Evolutionary conservation across 2,329 filamentous ascomycete species (phyloP).

Genomic region (Colletotrichum horii): DNA sequence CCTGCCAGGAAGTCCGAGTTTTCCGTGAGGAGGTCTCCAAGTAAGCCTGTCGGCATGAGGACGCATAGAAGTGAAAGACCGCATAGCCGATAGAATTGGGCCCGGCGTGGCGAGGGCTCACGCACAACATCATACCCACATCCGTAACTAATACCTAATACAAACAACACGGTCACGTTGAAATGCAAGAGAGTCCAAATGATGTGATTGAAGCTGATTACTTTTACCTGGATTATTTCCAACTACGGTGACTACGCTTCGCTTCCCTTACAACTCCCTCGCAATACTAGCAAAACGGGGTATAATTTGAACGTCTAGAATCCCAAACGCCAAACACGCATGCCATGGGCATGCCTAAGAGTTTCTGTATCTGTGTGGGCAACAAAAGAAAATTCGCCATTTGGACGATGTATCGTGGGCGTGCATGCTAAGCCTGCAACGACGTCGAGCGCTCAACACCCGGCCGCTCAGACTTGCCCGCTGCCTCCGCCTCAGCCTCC

Average conservation of each 20-base stretch:
- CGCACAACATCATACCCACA: neutral
- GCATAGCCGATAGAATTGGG: neutral
- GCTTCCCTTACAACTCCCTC: neutral
- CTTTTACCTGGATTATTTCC: neutral
- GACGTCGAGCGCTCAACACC: slow-evolving; percentile 7
- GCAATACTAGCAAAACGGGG: neutral
- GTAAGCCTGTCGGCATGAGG: neutral
- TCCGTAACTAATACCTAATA: neutral
- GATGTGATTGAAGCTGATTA: neutral
- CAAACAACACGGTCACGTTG: neutral
- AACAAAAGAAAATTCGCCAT: neutral
- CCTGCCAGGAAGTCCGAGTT: slow-evolving; percentile 1
- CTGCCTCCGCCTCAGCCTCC: neutral
- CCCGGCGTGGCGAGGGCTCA: neutral
- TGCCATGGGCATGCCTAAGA: neutral
- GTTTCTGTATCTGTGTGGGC: neutral
- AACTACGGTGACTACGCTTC: neutral
- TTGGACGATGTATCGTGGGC: neutral
- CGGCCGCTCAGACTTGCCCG: neutral
- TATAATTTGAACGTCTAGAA: slow-evolving; percentile 7
- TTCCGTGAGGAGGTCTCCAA: neutral
- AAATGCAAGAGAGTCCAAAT: neutral
- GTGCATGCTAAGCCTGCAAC: slow-evolving; percentile 1
- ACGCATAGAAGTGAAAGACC: neutral
- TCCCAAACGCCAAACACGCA: neutral